These are phyloP conservation scores for Babesia bovis DNA, from an alignment of 169 alveolate genomes.

Conservation along the genomic window DNA sequence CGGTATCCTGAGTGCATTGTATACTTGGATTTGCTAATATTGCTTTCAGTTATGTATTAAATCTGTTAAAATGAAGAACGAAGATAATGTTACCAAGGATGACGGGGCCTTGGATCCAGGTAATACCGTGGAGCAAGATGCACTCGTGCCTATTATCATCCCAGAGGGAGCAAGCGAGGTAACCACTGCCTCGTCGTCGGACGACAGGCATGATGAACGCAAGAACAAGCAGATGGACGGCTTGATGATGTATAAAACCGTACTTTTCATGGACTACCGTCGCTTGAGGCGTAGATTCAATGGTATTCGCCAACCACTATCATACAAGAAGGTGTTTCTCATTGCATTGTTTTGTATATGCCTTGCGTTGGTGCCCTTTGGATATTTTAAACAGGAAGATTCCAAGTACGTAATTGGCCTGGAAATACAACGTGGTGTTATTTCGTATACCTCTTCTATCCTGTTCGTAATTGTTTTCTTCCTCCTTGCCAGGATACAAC, in stretches of 20 bases:
- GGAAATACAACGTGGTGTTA: constrained; percentile 38
- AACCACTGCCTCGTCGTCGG: not conserved
- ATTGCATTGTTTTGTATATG: constrained; percentile 74
- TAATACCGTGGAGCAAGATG: constrained; percentile 16
- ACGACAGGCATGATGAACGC: not conserved
- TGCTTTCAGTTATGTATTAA: too few species aligned
- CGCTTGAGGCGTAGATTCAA: constrained; percentile 75
- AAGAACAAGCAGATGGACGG: constrained; percentile 16
- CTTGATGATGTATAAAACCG: constrained; percentile 61
- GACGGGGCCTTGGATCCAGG: not conserved
- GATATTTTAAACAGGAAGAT: constrained; percentile 11
- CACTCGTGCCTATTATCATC: constrained; percentile 1
- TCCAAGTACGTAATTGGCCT: constrained; percentile 32
- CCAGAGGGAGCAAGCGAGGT: not conserved
- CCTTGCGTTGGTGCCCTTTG: constrained; percentile 65
- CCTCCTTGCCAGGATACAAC: constrained; percentile 74
- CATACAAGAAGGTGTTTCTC: constrained; percentile 72
- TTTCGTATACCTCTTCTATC: constrained; percentile 35
- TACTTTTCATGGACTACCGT: constrained; percentile 80
- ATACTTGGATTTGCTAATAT: too few species aligned
- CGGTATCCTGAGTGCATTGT: too few species aligned
- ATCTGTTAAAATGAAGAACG: not conserved
- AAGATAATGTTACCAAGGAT: not conserved
- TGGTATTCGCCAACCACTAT: constrained; percentile 80
- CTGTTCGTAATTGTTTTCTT: constrained; percentile 54